phyloP scores from a whole-genome alignment of 2,329 filamentous ascomycete species.

The Alternaria postmessia region DNA sequence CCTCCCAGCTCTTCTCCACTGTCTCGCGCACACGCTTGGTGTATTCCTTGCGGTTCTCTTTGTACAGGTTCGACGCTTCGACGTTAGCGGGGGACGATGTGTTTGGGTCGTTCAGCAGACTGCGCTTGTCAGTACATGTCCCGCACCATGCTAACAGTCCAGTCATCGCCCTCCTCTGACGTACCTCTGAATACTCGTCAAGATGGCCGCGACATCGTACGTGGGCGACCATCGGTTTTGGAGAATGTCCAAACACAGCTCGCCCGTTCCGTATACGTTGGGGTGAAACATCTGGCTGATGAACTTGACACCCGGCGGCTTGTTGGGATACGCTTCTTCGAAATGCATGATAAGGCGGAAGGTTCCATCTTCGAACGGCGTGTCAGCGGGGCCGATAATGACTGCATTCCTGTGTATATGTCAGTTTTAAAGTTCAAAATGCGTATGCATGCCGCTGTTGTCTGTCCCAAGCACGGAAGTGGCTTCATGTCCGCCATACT shows the following conservation, averaged over 20 bases:
- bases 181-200: slow-evolving; percentile 97
- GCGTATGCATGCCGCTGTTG: background rate
- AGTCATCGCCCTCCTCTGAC: slow-evolving; percentile 9
- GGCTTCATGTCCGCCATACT: background rate
- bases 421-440: slow-evolving; percentile 34
- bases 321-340: slow-evolving; percentile 98
- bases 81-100: slow-evolving; percentile 98
- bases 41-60: slow-evolving; percentile 97
- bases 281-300: slow-evolving; percentile 99
- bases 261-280: slow-evolving; percentile 96
- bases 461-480: background rate
- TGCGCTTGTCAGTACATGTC: slow-evolving; percentile 52
- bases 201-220: slow-evolving; percentile 94
- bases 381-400: slow-evolving; percentile 96
- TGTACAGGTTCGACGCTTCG: slow-evolving; percentile 97
- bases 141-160: background rate
- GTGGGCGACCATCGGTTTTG: slow-evolving; percentile 99
- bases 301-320: slow-evolving; percentile 96
- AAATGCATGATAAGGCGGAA: slow-evolving; percentile 99
- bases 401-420: slow-evolving; percentile 81
- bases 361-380: slow-evolving; percentile 97
- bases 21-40: slow-evolving; percentile 94
- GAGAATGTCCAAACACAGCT: slow-evolving; percentile 94
- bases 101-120: slow-evolving; percentile 96
- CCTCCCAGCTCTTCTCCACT: slow-evolving; percentile 99